Conservation (phyloP, 768 basidiomycete genomes). For the Termitomyces sp. region DNA sequence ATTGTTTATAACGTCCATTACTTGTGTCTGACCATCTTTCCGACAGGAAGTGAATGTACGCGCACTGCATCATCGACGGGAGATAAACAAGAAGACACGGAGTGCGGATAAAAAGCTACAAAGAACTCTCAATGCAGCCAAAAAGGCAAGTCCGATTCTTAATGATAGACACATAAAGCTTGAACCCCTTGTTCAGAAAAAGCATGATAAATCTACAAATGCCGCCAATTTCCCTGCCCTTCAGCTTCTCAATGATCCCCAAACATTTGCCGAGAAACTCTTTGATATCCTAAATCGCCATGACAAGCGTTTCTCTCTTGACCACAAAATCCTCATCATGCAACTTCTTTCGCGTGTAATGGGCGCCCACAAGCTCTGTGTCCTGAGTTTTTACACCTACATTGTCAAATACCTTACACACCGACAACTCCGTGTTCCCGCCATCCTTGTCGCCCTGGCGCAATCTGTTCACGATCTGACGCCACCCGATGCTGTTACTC, state of each 20-base stretch:
- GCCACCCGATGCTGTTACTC: conserved; percentile 87
- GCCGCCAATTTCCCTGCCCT: conserved; percentile 86
- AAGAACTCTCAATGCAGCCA: conserved; percentile 69
- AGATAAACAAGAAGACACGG: conserved; percentile 90
- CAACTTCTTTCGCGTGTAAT: conserved; percentile 93
- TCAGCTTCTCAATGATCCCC: conserved; percentile 91
- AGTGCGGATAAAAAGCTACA: conserved; percentile 79
- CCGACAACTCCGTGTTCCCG: conserved; percentile 87
- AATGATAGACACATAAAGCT: conserved; percentile 1
- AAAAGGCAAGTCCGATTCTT: conserved; percentile 48
- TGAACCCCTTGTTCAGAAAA: conserved; percentile 26
- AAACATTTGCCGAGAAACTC: conserved; percentile 92
- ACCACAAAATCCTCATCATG: conserved; percentile 97
- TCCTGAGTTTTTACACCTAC: conserved; percentile 95
- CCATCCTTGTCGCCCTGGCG: conserved; percentile 90
- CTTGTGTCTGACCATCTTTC: conserved; percentile 6
- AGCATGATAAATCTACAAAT: conserved; percentile 24
- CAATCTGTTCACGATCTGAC: conserved; percentile 95
- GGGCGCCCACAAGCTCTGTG: conserved; percentile 88
- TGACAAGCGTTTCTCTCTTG: conserved; percentile 94
- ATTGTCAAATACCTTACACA: conserved; percentile 91
- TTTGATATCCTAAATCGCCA: conserved; percentile 80
- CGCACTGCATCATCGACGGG: conserved; percentile 79
- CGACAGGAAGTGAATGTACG: conserved; percentile 61
- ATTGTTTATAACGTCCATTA: neutral